Base-by-base conservation (phyloP, 2,329 filamentous ascomycete genomes). In the Colletotrichum lentis region DNA sequence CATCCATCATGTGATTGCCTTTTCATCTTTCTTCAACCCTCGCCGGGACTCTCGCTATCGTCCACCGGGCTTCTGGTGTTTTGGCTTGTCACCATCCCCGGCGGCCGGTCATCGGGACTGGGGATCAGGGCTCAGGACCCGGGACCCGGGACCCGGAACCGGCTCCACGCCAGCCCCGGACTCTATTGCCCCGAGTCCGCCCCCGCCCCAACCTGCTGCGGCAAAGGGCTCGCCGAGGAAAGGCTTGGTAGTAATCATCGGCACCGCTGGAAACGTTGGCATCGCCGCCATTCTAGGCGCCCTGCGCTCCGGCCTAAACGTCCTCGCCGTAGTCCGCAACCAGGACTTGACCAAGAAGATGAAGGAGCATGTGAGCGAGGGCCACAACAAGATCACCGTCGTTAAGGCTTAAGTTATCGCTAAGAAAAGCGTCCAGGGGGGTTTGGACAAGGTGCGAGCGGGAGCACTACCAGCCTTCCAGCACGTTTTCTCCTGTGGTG, bases 191-290 rank as follows among this genome's bases (percentile, higher is more conserved):
- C 43, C 43, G 43, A 46, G 14, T 46, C 43, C 43, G 7, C 43
- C 1, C n/a, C n/a, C n/a, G 8, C 18, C n/a, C 16, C 43, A 2
- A 46, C 43, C 43, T 46, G 18, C 43, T 46, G 43, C 43, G 43
- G 43, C 18, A n/a, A 18, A 46, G 43, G 43, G 43, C 43, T 46
- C 43, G 43, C 43, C 18, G 43, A 46, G 43, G 18, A 46, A 46
- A 46, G 43, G 18, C 43, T 46, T 46, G 43, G 43, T 18, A 7
- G 43, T 46, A 46, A 46, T 81, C 44, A 72, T 80, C 52, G 79
- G 78, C 52, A 73, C 78, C 3, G 79, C 77, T 11, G 78, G 78
- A 16, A 79, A 80, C 70, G 78, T 80, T 59, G 78, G 78, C 69
- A 69, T 76, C 18, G 70, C 77, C 6, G 76, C 75, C 49, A 68